phyloP scores from a whole-genome alignment of 257 asterid species.

The Mentha longifolia region DNA sequence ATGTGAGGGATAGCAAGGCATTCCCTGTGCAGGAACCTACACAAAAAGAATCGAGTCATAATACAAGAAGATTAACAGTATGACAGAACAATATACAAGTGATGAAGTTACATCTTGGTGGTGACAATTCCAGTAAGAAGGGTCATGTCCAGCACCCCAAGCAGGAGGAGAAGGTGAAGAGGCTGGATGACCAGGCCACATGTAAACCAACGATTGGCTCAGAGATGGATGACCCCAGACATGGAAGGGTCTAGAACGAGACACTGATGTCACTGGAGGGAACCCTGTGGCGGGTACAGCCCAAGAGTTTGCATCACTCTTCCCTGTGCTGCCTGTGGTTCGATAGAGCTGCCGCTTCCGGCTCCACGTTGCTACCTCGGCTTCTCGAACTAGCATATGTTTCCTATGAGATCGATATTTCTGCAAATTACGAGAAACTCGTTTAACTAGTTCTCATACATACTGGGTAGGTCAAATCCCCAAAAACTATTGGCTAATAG shows the following conservation, averaged over 20 bases:
- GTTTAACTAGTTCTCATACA: background rate
- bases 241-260: conserved; percentile 79
- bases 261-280: conserved; percentile 63
- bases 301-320: conserved; percentile 62
- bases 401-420: conserved; percentile 86
- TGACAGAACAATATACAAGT: background rate
- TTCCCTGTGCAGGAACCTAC: conserved; percentile 73
- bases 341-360: conserved; percentile 65
- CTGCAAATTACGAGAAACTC: conserved; percentile 49
- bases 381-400: conserved; percentile 80
- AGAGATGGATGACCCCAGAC: conserved; percentile 87
- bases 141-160: conserved; percentile 57
- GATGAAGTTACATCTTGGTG: conserved; percentile 60
- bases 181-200: conserved; percentile 72
- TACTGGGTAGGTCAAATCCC: background rate
- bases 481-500: background rate
- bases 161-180: conserved; percentile 40
- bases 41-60: conserved; percentile 12
- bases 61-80: background rate
- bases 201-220: conserved; percentile 64
- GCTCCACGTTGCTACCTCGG: conserved; percentile 80
- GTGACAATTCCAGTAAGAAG: conserved; percentile 65
- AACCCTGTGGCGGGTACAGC: conserved; percentile 70
- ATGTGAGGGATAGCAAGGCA: conserved; percentile 63
- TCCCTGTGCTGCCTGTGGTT: conserved; percentile 38